phyloP scores from a whole-genome alignment of 2,329 filamentous ascomycete species.

The Phyllosticta paracitricarpa region DNA sequence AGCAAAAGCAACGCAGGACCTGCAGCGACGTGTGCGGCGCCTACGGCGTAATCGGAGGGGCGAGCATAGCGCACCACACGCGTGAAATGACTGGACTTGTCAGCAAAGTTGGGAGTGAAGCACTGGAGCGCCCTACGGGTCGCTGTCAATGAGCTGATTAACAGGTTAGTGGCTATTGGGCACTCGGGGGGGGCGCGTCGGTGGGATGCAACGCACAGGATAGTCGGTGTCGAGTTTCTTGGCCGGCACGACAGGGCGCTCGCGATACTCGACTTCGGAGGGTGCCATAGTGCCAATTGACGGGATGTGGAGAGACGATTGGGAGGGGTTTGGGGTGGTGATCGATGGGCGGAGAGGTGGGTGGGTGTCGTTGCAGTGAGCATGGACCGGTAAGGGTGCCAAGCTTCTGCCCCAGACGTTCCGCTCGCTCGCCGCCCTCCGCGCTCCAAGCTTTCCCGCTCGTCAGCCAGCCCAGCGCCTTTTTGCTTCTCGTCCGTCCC shows the following conservation, averaged over 20 bases:
- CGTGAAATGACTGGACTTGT: conserved; percentile 63
- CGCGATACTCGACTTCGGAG: conserved; percentile 8
- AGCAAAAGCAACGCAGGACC: conserved; percentile 64
- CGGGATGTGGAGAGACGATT: neutral
- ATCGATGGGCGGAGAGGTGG: neutral
- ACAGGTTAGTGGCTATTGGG: conserved; percentile 18
- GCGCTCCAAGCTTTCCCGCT: too few relatives aligned
- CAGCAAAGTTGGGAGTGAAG: conserved; percentile 9
- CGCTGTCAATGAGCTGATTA: conserved; percentile 88
- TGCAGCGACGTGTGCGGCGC: conserved; percentile 55
- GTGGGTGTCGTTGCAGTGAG: conserved; percentile 4
- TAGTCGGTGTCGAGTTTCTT: conserved; percentile 76
- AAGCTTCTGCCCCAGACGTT: neutral
- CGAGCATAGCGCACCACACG: conserved; percentile 84
- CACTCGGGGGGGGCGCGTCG: conserved; percentile 23
- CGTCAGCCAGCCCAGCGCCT: too few relatives aligned
- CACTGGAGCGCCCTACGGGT: conserved; percentile 60
- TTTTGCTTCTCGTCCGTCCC: neutral
- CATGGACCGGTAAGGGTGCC: neutral
- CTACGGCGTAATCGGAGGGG: conserved; percentile 69
- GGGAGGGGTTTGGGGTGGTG: neutral
- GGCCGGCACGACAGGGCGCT: conserved; percentile 51
- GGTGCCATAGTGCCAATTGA: conserved; percentile 1
- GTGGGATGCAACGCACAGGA: conserved; percentile 54
- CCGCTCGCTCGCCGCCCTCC: too few relatives aligned